Conservation (phyloP, 768 basidiomycete species). For the Steccherinum ochraceum region DNA sequence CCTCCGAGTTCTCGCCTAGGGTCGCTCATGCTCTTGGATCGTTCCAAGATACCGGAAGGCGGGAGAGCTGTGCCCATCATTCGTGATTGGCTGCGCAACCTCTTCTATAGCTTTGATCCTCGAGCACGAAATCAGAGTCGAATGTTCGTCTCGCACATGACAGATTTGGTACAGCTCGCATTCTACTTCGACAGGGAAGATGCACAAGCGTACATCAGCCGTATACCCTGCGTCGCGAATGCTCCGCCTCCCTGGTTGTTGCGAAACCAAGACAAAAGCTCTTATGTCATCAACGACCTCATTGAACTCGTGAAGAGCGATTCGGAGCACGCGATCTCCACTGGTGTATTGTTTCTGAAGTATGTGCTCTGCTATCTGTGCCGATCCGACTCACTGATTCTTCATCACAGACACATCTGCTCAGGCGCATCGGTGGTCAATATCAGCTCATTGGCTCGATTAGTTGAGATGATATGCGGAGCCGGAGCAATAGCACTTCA, state of each 20-base stretch:
- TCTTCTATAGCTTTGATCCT: conserved; percentile 24
- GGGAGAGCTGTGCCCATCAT: conserved; percentile 29
- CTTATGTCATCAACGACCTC: conserved; percentile 27
- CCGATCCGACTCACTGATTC: no score
- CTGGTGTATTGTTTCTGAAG: conserved; percentile 36
- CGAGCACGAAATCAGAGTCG: not conserved
- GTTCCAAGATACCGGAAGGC: conserved; percentile 33
- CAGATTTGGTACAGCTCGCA: conserved; percentile 31
- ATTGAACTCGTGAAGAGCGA: conserved; percentile 4
- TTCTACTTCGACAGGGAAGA: conserved; percentile 31
- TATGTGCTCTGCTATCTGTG: conserved; percentile 18
- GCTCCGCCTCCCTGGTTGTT: conserved; percentile 5
- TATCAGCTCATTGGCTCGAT: conserved; percentile 41
- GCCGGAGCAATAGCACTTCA: conserved; percentile 32
- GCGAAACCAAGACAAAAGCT: conserved; percentile 8
- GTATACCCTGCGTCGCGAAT: conserved; percentile 22
- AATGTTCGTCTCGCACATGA: conserved; percentile 34
- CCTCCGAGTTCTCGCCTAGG: conserved; percentile 45
- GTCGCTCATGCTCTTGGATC: conserved; percentile 29
- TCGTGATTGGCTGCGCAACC: conserved; percentile 38
- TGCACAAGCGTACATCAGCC: conserved; percentile 29
- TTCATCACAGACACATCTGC: conserved; percentile 42
- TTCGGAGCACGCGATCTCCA: conserved; percentile 9
- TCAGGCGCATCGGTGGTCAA: conserved; percentile 32
- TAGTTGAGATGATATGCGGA: conserved; percentile 42